A percentile compares a stretch with the other conserved stretches of the same genome.
These are phyloP conservation scores for Lactarius psammicola DNA, from an alignment of 768 basidiomycete genomes.

Conservation along the genomic window DNA sequence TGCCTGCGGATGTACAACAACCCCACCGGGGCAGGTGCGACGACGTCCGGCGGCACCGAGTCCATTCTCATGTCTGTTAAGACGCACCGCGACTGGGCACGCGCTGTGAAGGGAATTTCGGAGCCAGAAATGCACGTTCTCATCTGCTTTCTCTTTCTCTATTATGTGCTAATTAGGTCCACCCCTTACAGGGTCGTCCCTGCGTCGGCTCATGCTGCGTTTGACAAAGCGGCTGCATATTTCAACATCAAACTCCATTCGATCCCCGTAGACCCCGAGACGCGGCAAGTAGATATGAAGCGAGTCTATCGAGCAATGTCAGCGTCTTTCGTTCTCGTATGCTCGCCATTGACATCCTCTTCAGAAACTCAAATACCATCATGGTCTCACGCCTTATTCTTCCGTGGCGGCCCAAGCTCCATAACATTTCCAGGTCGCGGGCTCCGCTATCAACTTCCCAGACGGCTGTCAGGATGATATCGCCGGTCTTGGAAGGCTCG, in stretches of 20 bases:
- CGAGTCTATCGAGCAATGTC: constrained; percentile 85
- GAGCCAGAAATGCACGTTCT: constrained; percentile 84
- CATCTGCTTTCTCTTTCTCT: not conserved
- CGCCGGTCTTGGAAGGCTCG: constrained; percentile 69
- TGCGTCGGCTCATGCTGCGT: constrained; percentile 86
- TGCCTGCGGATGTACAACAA: constrained; percentile 82
- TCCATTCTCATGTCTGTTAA: constrained; percentile 95
- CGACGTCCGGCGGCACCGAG: constrained; percentile 95
- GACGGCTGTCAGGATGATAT: constrained; percentile 90
- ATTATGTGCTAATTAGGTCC: constrained; percentile 9
- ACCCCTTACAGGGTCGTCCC: constrained; percentile 65
- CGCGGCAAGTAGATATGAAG: constrained; percentile 76
- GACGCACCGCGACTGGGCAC: constrained; percentile 92
- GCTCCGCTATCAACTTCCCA: constrained; percentile 82
- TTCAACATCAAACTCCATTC: constrained; percentile 86
- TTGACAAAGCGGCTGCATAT: constrained; percentile 89
- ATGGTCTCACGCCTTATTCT: constrained; percentile 48
- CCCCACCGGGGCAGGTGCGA: constrained; percentile 83
- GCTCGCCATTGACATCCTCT: constrained; percentile 14
- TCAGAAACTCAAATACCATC: constrained; percentile 84
- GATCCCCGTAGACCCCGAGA: constrained; percentile 74
- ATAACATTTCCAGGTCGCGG: constrained; percentile 57
- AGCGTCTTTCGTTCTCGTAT: constrained; percentile 35
- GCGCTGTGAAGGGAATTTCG: constrained; percentile 78
- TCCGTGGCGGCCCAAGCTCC: constrained; percentile 6